These are phyloP conservation scores for Plenodomus biglobosus DNA, from an alignment of 2,329 filamentous ascomycete species.

Conservation along the genomic window DNA sequence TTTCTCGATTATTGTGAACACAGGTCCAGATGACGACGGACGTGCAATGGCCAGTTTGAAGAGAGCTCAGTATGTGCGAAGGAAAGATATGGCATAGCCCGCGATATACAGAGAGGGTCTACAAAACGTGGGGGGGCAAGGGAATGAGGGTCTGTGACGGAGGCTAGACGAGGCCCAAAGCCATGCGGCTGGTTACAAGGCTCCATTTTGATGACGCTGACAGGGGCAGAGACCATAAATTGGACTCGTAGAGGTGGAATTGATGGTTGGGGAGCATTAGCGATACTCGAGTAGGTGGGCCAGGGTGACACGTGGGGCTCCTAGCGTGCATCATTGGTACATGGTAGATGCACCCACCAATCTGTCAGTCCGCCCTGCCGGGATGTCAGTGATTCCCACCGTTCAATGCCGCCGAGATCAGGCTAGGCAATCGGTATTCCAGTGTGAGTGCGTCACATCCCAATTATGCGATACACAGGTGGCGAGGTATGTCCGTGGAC, in stretches of 20 bases:
- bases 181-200: constrained; percentile 24
- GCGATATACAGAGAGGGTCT: constrained; percentile 21
- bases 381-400: constrained; percentile 6
- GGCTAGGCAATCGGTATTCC: background rate
- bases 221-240: constrained; percentile 15
- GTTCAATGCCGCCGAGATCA: constrained; percentile 7
- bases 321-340: constrained; percentile 28
- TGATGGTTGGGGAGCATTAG: constrained; percentile 3
- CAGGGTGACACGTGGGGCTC: constrained; percentile 25
- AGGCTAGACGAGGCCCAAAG: constrained; percentile 19
- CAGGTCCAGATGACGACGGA: background rate
- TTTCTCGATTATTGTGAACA: background rate
- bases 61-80: constrained; percentile 1
- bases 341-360: constrained; percentile 3
- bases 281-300: constrained; percentile 14
- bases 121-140: constrained; percentile 29
- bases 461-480: constrained; percentile 19
- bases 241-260: constrained; percentile 15
- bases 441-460: constrained; percentile 5
- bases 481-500: constrained; percentile 12
- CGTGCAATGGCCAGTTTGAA: background rate
- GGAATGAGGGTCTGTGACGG: constrained; percentile 7
- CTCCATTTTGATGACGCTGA: constrained; percentile 14
- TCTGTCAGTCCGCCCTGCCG: constrained; percentile 9
- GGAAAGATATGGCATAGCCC: constrained; percentile 1